Percentiles rank a stretch among this genome's conserved stretches.
These are phyloP conservation scores for Austroboletus novae-zelandiae DNA, from an alignment of 1,284 basidiomycete species.

Conservation along the genomic window DNA sequence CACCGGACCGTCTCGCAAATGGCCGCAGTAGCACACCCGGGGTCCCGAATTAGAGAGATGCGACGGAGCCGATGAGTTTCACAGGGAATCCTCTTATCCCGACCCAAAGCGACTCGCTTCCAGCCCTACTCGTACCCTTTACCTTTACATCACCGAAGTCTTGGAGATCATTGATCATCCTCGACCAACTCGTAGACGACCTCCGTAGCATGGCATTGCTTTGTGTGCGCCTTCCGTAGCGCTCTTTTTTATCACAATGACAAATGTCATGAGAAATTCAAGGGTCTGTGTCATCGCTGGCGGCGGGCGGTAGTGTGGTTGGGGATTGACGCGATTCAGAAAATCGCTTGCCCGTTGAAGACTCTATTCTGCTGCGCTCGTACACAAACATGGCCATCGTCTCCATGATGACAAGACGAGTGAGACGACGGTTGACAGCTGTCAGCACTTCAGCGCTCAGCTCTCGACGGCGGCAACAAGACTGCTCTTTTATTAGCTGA, in stretches of 20 bases:
- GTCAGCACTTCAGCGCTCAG: too few relatives aligned
- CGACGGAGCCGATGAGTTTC: background rate
- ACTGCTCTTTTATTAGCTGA: background rate
- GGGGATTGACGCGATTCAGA: too few relatives aligned
- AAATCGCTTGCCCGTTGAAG: too few relatives aligned
- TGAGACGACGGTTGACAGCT: background rate
- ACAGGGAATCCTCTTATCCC: background rate
- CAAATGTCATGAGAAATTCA: too few relatives aligned
- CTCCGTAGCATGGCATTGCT: conserved; percentile 24
- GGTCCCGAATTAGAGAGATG: background rate
- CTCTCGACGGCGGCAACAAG: too few relatives aligned
- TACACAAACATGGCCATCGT: conserved; percentile 10
- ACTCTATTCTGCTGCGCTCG: too few relatives aligned
- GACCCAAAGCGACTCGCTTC: background rate
- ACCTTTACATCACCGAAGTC: conserved; percentile 16
- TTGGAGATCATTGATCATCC: conserved; percentile 23
- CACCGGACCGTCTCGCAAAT: conserved; percentile 24
- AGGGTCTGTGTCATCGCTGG: too few relatives aligned
- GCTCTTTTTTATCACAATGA: too few relatives aligned
- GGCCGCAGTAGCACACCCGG: conserved; percentile 3
- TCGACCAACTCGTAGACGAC: conserved; percentile 23
- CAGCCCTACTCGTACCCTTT: conserved; percentile 4
- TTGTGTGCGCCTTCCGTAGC: too few relatives aligned
- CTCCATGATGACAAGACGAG: background rate
- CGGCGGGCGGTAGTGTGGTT: too few relatives aligned